A percentile compares a stretch with the other conserved stretches of the same genome.
phyloP scores from a whole-genome alignment of 768 basidiomycete species.

The Gymnopilus dilepis region DNA sequence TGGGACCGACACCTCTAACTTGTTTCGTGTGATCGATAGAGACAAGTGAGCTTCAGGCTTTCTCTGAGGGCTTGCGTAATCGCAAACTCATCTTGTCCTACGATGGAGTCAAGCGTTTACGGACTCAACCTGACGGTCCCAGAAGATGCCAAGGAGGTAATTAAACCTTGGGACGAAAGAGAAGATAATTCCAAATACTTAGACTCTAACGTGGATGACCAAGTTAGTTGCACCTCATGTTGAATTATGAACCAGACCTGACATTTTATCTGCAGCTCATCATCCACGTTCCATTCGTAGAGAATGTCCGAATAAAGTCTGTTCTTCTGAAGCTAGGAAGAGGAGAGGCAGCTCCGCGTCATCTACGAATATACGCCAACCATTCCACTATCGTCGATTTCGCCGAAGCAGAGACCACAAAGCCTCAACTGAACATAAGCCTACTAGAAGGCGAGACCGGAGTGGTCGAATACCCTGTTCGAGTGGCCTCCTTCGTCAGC shows the following conservation, averaged over 20 bases:
- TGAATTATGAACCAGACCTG: neutral
- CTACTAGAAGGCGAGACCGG: constrained; percentile 73
- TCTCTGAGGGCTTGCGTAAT: constrained; percentile 4
- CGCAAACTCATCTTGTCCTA: constrained; percentile 30
- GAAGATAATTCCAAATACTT: constrained; percentile 69
- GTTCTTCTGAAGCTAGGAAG: constrained; percentile 81
- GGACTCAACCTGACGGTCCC: constrained; percentile 83
- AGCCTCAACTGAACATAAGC: constrained; percentile 73
- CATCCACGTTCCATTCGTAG: constrained; percentile 79
- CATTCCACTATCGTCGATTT: constrained; percentile 79
- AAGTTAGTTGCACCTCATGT: constrained; percentile 49
- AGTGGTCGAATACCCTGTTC: constrained; percentile 78
- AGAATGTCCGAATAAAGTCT: constrained; percentile 78
- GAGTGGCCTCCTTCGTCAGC: constrained; percentile 77
- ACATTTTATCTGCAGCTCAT: constrained; percentile 58
- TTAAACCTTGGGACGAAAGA: constrained; percentile 84
- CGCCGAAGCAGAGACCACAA: constrained; percentile 67
- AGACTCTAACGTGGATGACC: constrained; percentile 86
- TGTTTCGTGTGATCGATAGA: constrained; percentile 66
- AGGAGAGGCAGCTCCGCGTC: constrained; percentile 77
- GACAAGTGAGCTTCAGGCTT: constrained; percentile 58
- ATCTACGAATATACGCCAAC: constrained; percentile 78
- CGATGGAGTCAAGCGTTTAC: constrained; percentile 63
- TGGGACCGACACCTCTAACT: constrained; percentile 55
- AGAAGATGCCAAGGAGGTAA: constrained; percentile 75